Evolutionary conservation across 768 basidiomycete genomes (phyloP), one percentile per base, ranked within the genome.

Genomic region (Fistulinella prunicolor): DNA sequence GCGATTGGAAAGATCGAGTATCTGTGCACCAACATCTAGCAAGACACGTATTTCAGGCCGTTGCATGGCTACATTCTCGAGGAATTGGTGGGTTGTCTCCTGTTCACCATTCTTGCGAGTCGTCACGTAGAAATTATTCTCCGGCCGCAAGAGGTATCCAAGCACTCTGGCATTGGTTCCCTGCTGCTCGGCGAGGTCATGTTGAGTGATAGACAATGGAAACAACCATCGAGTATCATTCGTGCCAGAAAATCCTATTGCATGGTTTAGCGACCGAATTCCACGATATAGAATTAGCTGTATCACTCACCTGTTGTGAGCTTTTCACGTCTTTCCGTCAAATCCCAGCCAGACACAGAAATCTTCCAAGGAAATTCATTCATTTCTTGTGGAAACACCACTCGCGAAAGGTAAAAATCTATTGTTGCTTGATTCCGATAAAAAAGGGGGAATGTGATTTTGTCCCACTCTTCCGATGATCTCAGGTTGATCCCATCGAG

Each of bases 11-110:
- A 76, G 52, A 32, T 79, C 76, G 13, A 80, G 61, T 57, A 80
- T 73, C 51, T 80, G 78, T 1, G 79, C 78, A 3, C 79, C 78
- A 20, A 79, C 75, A 48, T 80, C 78, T 4, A 80, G 59, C 22
- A 80, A 59, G 16, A 79, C 73, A 22, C 63, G 64, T n/a, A 78
- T 63, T n/a, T 58, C 30, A 9, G 30, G 30, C 7, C 13, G 4
- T 32, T 32, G 30, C 13, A 3, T 32, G 7, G 30, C 13, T 14
- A 32, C 13, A 8, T 7, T 9, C 4, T 14, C 13, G 30, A 32
- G 30, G 13, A 32, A 4, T 4, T 32, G 7, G 9, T 32, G 30
- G 7, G 13, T 32, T 3, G 30, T 32, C 30, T 32, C 30, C 13
- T 12, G 30, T 32, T 32, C 13, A 7, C 30, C 30, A 14, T 32